Base-by-base conservation (phyloP, 305 asterid genomes). In the Fraxinus ornus region DNA sequence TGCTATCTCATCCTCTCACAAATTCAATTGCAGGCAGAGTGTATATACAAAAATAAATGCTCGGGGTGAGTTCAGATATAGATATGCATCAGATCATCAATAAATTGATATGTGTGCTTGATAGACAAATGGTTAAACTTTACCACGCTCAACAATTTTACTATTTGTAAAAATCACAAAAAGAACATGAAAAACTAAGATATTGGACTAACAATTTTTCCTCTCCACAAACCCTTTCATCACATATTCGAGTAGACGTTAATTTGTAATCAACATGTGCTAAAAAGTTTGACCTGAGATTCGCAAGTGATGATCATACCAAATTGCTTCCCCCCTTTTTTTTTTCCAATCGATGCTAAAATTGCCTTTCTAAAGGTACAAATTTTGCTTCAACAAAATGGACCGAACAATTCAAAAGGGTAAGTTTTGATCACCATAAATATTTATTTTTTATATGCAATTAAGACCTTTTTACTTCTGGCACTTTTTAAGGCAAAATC, bases 41-140 rank as follows among this genome's bases (percentile, higher is more conserved):
- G 75, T 68, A 68, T 6, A 68, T 26, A 68, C 37, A 68, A 68
- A 68, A 68, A 68, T 68, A 68, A 68, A 68, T 68, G 74, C 74
- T 68, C 74, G 26, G 17, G 32, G 74, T 13, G n/a, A 12, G 17
- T 4, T 21, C 3, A 68, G 37, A 68, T 68, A 66, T 10, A 21
- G 30, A 60, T 7, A 62, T 21, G 12, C 36, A 68, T 68, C 19
- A 68, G 37, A 9, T 68, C 37, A 68, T 24, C 74, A 2, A 12
- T 68, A 68, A 66, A 66, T 66, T 66, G 35, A 66, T 28, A 66
- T 28, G 70, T 33, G 73, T 26, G 74, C 35, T 24, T 19, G 9
- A 28, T 62, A 8, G 30, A 22, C 74, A 13, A 44, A 44, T 44
- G 10, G 4, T 2, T 44, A 44, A 44, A 44, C 17, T 10, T 44